Evolutionary conservation across 352 stramenopile genomes (phyloP), one percentile per base, ranked within the genome.

Genomic region (Pythium phragmitis): DNA sequence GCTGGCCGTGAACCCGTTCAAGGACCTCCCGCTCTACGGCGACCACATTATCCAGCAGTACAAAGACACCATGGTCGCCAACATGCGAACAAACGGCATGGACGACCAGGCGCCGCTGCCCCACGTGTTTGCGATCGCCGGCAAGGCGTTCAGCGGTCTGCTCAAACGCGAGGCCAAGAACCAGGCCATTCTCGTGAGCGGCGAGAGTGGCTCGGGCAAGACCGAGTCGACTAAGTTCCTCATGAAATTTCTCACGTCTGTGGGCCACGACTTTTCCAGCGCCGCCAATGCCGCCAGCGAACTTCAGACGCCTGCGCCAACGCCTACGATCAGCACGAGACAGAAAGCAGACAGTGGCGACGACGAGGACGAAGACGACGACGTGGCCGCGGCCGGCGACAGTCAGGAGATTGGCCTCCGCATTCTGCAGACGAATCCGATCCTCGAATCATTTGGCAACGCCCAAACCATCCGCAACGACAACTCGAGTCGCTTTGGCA

Each of bases 361-460:
- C 4, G 70, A 61, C 7, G 42, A 53, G 16, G 54, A 63, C 2
- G 54, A 63, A 17, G 64, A 60, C 12, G 51, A 62, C 12, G 54
- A 75, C 8, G 17, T 55, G 7, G 52, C 68, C 6, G 66, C 59
- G 7, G 72, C 62, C 7, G 60, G 65, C 34, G 80, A 77, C 28
- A 83, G 85, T 14, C 75, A 87, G 23, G 81, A 92, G 66, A 92
- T 96, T 55, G 85, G 86, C 13, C 77, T 79, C 26, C 83, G 94
- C 49, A 97, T 98, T 26, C 67, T 98, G 28, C 95, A 98, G 77
- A 98, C 91, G 9, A 99, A 99, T 65, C 96, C 96, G 30, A 98
- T 99, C 63, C 74, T 99, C 17, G 96, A 99, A 75, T 96, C 88
- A 28, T 99, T 99, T 75, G 96, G 96, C 39, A 99, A 99, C 67